These are phyloP conservation scores for Alternaria sp. DNA, from an alignment of 2,329 filamentous ascomycete genomes.

Conservation along the genomic window DNA sequence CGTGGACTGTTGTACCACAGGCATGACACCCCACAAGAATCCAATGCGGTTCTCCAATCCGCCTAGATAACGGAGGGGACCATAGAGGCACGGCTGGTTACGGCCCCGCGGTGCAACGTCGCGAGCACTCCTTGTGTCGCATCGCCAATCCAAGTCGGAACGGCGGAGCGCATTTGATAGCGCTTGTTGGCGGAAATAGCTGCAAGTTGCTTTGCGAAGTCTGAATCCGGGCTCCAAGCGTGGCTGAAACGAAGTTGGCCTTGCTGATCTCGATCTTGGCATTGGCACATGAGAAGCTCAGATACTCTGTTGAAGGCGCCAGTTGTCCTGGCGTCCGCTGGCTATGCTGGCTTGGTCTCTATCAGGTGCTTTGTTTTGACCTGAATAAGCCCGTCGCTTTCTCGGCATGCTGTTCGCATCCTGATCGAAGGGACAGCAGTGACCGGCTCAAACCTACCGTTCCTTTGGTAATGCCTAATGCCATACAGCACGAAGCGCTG, in stretches of 20 bases:
- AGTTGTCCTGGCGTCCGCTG: slow-evolving; percentile 1
- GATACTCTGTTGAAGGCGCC: slow-evolving; percentile 3
- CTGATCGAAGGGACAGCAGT: background rate
- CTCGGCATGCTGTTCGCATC: background rate
- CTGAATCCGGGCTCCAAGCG: slow-evolving; percentile 20
- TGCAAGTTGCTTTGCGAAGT: slow-evolving; percentile 10
- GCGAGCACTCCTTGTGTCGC: slow-evolving; percentile 2
- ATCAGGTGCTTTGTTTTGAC: background rate
- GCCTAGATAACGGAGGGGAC: slow-evolving; percentile 2
- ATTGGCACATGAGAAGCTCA: slow-evolving; percentile 9
- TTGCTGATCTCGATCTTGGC: slow-evolving; percentile 32
- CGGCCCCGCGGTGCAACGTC: slow-evolving; percentile 11
- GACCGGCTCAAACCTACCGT: background rate
- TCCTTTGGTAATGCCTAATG: background rate
- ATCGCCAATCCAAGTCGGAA: slow-evolving; percentile 3
- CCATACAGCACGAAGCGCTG: background rate
- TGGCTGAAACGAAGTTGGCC: slow-evolving; percentile 36
- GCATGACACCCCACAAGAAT: slow-evolving; percentile 8
- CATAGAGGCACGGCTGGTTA: slow-evolving; percentile 1
- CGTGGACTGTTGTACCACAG: slow-evolving; percentile 9
- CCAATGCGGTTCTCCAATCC: slow-evolving; percentile 1
- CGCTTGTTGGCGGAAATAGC: slow-evolving; percentile 19
- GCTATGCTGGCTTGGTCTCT: background rate
- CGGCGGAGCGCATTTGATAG: slow-evolving; percentile 1
- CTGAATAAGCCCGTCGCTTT: background rate